A percentile compares a stretch with the other conserved stretches of the same genome.
Evolutionary conservation across 768 basidiomycete genomes (phyloP).

Genomic region (Mycena indigotica): DNA sequence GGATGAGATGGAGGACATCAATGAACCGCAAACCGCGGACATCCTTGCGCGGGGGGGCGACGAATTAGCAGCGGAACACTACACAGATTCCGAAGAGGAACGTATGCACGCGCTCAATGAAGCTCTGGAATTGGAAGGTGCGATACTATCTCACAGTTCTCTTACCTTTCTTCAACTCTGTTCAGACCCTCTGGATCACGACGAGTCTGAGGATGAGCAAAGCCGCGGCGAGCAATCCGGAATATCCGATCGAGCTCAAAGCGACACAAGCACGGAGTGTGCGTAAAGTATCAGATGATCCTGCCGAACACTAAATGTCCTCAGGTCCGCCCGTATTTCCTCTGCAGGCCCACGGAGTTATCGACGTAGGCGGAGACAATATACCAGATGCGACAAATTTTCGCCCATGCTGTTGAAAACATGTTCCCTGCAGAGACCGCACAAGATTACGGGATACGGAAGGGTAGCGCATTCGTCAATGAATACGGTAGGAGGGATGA

Average conservation of each 20-base stretch:
- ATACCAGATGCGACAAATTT: not conserved
- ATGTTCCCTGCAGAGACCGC: not conserved
- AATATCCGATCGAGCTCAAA: not conserved
- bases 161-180: too few relatives aligned
- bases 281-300: not conserved
- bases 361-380: not conserved
- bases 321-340: not conserved
- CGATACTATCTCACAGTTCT: too few relatives aligned
- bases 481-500: constrained; percentile 29
- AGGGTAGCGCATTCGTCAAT: constrained; percentile 32
- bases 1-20: not conserved
- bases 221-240: too few relatives aligned
- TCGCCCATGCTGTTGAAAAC: not conserved
- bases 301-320: not conserved
- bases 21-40: too few relatives aligned
- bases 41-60: too few relatives aligned
- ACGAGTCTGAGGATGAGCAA: too few relatives aligned
- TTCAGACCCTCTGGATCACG: too few relatives aligned
- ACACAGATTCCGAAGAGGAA: too few relatives aligned
- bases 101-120: too few relatives aligned
- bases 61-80: too few relatives aligned
- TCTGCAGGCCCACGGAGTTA: constrained; percentile 1
- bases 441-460: constrained; percentile 5
- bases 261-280: not conserved
- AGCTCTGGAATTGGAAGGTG: too few relatives aligned